Percentiles rank a stretch among this genome's conserved stretches.
Conservation (phyloP, 371 early-diverging fungal genomes). For the Entomophthora muscae region DNA sequence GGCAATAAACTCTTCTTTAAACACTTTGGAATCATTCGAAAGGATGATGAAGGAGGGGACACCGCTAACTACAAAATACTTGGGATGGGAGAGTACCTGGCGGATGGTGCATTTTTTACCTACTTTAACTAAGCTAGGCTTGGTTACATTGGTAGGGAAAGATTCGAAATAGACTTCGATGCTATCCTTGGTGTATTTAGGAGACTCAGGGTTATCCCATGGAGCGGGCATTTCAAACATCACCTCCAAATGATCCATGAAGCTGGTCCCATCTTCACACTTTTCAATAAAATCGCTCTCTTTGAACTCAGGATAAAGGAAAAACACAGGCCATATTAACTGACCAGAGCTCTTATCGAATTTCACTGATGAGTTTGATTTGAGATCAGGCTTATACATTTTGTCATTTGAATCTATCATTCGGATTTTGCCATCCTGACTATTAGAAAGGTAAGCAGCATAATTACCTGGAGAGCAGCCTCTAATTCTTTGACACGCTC, state of each 20-base stretch:
- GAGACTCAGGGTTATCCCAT: constrained; percentile 46
- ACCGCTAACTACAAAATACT: constrained; percentile 42
- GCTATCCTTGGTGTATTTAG: constrained; percentile 40
- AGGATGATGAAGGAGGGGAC: constrained; percentile 51
- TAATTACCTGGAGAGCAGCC: constrained; percentile 25
- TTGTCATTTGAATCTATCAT: not conserved
- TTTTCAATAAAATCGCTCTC: constrained; percentile 78
- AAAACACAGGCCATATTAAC: constrained; percentile 72
- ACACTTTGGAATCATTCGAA: constrained; percentile 26
- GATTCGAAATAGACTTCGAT: constrained; percentile 66
- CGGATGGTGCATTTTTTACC: constrained; percentile 32
- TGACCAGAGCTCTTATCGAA: constrained; percentile 39
- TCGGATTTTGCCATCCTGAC: constrained; percentile 6
- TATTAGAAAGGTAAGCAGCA: constrained; percentile 8
- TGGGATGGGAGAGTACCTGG: constrained; percentile 28
- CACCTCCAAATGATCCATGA: constrained; percentile 62
- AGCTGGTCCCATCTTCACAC: constrained; percentile 66
- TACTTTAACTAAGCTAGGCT: constrained; percentile 45
- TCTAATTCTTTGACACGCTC: constrained; percentile 13
- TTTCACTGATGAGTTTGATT: constrained; percentile 21
- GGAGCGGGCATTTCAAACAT: constrained; percentile 69
- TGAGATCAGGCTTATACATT: constrained; percentile 9
- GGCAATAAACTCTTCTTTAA: constrained; percentile 37
- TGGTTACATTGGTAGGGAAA: constrained; percentile 25
- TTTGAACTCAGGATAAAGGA: constrained; percentile 86